A percentile compares a stretch with the other conserved stretches of the same genome.
These are phyloP conservation scores for Centaurea solstitialis DNA, from an alignment of 129 eudicot genomes.

Conservation along the genomic window DNA sequence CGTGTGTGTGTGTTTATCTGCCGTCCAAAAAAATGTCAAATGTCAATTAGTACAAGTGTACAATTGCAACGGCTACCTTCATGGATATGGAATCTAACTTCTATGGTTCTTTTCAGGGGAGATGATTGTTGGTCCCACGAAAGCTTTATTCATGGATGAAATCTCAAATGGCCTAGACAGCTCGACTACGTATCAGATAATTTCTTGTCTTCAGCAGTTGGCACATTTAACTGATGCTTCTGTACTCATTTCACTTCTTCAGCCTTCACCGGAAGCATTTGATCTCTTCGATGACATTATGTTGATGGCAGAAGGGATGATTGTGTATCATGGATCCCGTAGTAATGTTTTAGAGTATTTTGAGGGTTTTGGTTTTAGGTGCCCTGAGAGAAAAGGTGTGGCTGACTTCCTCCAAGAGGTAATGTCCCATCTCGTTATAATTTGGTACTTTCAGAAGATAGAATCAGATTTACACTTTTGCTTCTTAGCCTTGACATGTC, in stretches of 20 bases:
- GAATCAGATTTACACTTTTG: background rate
- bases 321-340: conserved; percentile 76
- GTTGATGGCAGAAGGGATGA: conserved; percentile 86
- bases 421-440: conserved; percentile 14
- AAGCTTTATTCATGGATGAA: conserved; percentile 83
- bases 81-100: conserved; percentile 1
- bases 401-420: conserved; percentile 97
- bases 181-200: conserved; percentile 85
- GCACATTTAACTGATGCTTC: conserved; percentile 81
- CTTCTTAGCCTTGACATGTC: background rate
- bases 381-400: conserved; percentile 86
- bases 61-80: background rate
- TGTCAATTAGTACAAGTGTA: background rate
- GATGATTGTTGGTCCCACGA: conserved; percentile 90
- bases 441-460: background rate
- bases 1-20: too few relatives aligned
- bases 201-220: conserved; percentile 72
- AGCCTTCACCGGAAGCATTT: conserved; percentile 87
- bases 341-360: conserved; percentile 60
- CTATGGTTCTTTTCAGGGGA: conserved; percentile 51
- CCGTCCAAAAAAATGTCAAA: too few relatives aligned
- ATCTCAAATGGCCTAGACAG: conserved; percentile 93
- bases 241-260: conserved; percentile 80
- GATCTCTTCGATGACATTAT: conserved; percentile 86
- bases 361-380: conserved; percentile 63